Evolutionary conservation across 2,329 filamentous ascomycete species (phyloP), one percentile per base, ranked within the genome.

Genomic region (Hymenoscyphus repandus): DNA sequence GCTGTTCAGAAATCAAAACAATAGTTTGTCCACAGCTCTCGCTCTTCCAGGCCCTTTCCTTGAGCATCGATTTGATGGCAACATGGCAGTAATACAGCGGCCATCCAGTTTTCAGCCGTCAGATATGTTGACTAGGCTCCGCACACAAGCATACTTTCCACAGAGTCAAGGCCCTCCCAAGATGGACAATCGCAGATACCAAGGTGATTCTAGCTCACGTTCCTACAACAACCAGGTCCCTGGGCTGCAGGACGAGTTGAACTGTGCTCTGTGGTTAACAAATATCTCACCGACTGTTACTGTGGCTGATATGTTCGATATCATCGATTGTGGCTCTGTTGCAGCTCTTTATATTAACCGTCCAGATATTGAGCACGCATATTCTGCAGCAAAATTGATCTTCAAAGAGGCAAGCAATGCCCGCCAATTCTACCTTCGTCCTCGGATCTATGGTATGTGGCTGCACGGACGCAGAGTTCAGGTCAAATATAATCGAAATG

Each of bases 401-500:
- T 50, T 50, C 36, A 50, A 45, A 30, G 15, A n/a, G 17, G 22
- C 48, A 7, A 3, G 31, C 6, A 34, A n/a, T 30, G 48, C 48
- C 3, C n/a, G 18, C 7, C 4, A 5, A 15, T 45, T 50, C 22
- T 13, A 42, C 2, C 7, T 15, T 15, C 46, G 34, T 6, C 15
- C 38, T 7, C 27, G 18, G 10, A 5, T 6, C 5, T 15, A 9
- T 11, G 46, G 46, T 7, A 22, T 49, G 1, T 27, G 12, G 5
- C 15, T 41, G 9, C 30, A 27, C 27, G 38, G 20, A 6, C 13
- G 20, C 22, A 12, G n/a, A 17, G 9, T 49, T 9, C 30, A 17
- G 18, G 38, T 49, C 6, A 41, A n/a, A 3, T 50, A 40, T 15
- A 50, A 50, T 15, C 42, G 49, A 0, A 27, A 50, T 18, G 49